Evolutionary conservation across 2,329 filamentous ascomycete species (phyloP).

Genomic region (Nigrograna mackinnonii): DNA sequence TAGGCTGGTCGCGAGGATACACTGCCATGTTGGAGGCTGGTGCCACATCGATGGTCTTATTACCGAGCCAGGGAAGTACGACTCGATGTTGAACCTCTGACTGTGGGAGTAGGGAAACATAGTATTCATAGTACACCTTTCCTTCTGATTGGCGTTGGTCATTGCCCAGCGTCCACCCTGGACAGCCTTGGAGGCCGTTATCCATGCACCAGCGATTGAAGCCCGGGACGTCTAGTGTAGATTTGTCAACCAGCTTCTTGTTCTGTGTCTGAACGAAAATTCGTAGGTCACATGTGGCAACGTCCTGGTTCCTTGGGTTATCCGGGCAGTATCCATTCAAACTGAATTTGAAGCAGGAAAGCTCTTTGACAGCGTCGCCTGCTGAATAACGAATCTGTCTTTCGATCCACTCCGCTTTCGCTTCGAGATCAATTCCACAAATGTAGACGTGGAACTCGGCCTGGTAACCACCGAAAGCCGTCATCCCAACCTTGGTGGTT

Average conservation of each 20-base stretch:
- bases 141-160: constrained; percentile 19
- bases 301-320: constrained; percentile 30
- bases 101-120: constrained; percentile 35
- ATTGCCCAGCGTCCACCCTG: constrained; percentile 17
- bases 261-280: constrained; percentile 30
- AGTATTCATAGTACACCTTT: constrained; percentile 40
- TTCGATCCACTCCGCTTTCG: constrained; percentile 47
- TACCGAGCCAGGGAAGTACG: constrained; percentile 22
- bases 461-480: constrained; percentile 48
- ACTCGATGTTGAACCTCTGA: constrained; percentile 21
- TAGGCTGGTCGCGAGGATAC: constrained; percentile 17
- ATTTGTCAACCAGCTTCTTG: constrained; percentile 29
- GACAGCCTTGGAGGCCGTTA: constrained; percentile 17
- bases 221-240: constrained; percentile 13
- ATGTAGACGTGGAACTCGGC: constrained; percentile 48
- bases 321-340: constrained; percentile 24
- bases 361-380: constrained; percentile 28
- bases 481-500: constrained; percentile 51
- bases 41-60: constrained; percentile 11
- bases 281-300: constrained; percentile 35
- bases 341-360: constrained; percentile 39
- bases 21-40: constrained; percentile 8
- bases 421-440: constrained; percentile 46
- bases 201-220: constrained; percentile 18
- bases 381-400: constrained; percentile 35